Percentiles rank a stretch among this genome's conserved stretches.
phyloP scores from a whole-genome alignment of 352 stramenopile genomes.

The Phytophthora nicotianae region DNA sequence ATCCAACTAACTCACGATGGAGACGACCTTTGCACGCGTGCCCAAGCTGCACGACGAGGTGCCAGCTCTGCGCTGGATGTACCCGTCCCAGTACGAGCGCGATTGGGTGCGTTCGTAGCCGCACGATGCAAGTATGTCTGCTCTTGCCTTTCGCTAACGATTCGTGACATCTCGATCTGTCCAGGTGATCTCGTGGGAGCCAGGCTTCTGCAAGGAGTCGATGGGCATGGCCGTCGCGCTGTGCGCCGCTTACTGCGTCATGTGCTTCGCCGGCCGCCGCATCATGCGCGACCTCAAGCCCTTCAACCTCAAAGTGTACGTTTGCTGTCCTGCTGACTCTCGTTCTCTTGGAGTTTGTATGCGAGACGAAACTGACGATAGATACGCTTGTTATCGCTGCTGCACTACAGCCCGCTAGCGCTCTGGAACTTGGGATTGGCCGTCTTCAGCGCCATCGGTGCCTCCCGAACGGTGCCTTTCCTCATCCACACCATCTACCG shows the following conservation, averaged over 20 bases:
- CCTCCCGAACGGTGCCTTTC: conserved; percentile 76
- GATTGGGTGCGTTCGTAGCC: conserved; percentile 55
- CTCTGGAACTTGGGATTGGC: conserved; percentile 84
- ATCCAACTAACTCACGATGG: conserved; percentile 18
- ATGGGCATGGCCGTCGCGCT: conserved; percentile 62
- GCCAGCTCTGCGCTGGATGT: conserved; percentile 59
- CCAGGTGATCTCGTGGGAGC: conserved; percentile 70
- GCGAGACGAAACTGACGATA: conserved; percentile 19
- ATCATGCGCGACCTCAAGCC: conserved; percentile 82
- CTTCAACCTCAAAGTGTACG: conserved; percentile 80
- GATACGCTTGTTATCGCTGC: conserved; percentile 2
- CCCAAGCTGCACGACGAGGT: conserved; percentile 57
- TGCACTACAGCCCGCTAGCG: conserved; percentile 50
- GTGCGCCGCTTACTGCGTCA: conserved; percentile 67
- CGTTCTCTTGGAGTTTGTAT: conserved; percentile 23
- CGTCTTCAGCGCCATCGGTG: conserved; percentile 83
- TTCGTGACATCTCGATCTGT: conserved; percentile 1
- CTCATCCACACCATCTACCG: conserved; percentile 83
- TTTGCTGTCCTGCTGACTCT: conserved; percentile 16
- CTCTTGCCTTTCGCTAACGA: conserved; percentile 13
- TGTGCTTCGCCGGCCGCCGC: conserved; percentile 80
- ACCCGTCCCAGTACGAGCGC: conserved; percentile 77
- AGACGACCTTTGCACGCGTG: conserved; percentile 21
- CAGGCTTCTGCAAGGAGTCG: conserved; percentile 70
- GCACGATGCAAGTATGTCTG: neutral